Base-by-base conservation (phyloP, 169 alveolate species). In the Toxoplasma gondii region DNA sequence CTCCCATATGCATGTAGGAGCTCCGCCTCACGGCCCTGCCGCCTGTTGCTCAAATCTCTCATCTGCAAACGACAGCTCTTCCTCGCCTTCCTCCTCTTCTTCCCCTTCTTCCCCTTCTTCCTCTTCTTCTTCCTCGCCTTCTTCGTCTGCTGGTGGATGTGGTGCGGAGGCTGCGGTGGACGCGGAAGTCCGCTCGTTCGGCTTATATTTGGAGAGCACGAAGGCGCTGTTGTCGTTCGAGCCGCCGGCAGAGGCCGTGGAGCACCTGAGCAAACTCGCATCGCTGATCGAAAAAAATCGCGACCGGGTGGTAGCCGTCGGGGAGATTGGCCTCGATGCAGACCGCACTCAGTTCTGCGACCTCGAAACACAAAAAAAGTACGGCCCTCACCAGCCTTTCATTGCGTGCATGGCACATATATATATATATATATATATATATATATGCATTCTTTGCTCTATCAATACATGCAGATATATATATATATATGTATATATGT, bases 281-380 rank as follows among this genome's bases (percentile, higher is more conserved):
- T 93, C 96, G 41, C 92, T 96, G 49, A 97, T 97, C 54, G 88
- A 82, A 58, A 88, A 90, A 38, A 95, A 97, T 94, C 92, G 94
- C 53, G 88, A 94, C 82, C 94, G 98, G 88, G 96, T 98, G 58
- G 98, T 96, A 39, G 98, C 98, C 27, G 94, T 98, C 31, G 99
- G 99, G 22, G 99, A 98, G 92, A 92, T 98, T 17, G 99, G 99
- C 9, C 95, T 98, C 64, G 99, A 98, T 86, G 97, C 96, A 39
- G 98, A 98, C 92, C 95, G 99, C 69, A 92, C 97, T 29, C 94
- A 94, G 70, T 98, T 97, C 95, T 97, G 98, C 88, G 97, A 96
- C 38, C 96, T 94, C 91, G 97, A 95, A 43, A 96, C 96, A 27
- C 99, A 98, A 91, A 96, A 96, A 88, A 97, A 94, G 98, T 97